Evolutionary conservation across 108 stramenopile species (phyloP), one percentile per base, ranked within the genome.

Genomic region (Conticribra weissflogii): DNA sequence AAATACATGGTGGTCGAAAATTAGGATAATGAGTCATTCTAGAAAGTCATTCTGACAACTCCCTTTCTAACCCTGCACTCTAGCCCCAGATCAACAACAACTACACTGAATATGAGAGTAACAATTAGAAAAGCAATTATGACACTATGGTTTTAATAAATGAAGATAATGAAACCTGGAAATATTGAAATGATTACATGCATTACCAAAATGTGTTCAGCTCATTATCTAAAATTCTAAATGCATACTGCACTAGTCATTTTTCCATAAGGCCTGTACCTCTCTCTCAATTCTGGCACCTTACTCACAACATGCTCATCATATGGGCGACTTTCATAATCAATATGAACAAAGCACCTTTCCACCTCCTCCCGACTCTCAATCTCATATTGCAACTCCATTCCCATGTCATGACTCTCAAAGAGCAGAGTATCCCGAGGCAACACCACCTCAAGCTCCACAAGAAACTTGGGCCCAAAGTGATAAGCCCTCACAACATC

Each of bases 301-400:
- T 93, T 96, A 67, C 83, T 85, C 17, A 89, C 89, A 63, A 91
- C 91, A 71, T 98, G 97, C 80, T 98, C 97, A 79, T 96, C 94
- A 63, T 96, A 95, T 21, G 86, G 90, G n/a, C 96, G 54, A 16
- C 65, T 76, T 66, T 90, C 84, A 73, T 96, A 96, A 74, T 98
- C 97, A 72, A 98, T 95, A 72, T 98, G 97, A 16, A 98, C 97
- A 82, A 98, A 98, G 54, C 93, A 94, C 25, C 97, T 84, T 79
- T 98, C 97, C 22, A 98, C 97, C 70, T 94, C 91, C 60, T 90
- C 92, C 27, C 85, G 59, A 19, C 78, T 80, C 79, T 98, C 97
- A 71, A 98, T 94, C 68, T 93, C 91, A 63, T 96, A 94, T 68
- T 98, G 97, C 57, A 98, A 74, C 66, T 94, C 95, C 90, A 98